phyloP scores from a whole-genome alignment of 192 early-diverging fungal genomes.

The Podila minutissima region DNA sequence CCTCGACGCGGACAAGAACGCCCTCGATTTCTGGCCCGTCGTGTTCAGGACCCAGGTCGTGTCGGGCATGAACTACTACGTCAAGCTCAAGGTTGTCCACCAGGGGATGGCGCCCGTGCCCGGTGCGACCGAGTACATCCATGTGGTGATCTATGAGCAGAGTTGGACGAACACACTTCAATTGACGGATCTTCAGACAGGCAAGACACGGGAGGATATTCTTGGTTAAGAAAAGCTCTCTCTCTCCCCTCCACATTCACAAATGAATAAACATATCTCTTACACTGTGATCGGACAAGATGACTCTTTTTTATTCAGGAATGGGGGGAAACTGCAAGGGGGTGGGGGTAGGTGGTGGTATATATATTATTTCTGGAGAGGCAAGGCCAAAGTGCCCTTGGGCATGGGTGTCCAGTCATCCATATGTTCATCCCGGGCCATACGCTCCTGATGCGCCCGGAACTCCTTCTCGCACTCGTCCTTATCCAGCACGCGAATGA shows the following conservation, averaged over 20 bases:
- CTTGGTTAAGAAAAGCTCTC: background rate
- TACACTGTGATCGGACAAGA: too few species aligned
- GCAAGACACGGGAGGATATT: constrained; percentile 1
- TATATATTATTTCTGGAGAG: background rate
- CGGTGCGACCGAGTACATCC: constrained; percentile 4
- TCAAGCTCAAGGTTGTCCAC: constrained; percentile 20
- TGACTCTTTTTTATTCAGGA: background rate
- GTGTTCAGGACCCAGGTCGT: constrained; percentile 26
- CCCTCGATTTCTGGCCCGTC: constrained; percentile 9
- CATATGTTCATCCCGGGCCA: constrained; percentile 3
- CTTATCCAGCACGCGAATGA: constrained; percentile 62
- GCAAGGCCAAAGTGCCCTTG: constrained; percentile 38
- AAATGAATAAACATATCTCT: too few species aligned
- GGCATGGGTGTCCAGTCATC: constrained; percentile 37
- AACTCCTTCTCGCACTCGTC: constrained; percentile 40
- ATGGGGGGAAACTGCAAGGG: background rate
- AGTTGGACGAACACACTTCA: constrained; percentile 8
- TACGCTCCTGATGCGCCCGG: constrained; percentile 13
- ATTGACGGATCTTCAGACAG: constrained; percentile 8
- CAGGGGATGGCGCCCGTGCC: background rate
- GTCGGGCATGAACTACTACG: constrained; percentile 25
- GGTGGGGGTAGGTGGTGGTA: background rate
- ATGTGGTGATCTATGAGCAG: constrained; percentile 24
- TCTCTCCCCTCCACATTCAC: too few species aligned
- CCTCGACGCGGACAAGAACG: background rate